Percentiles rank a stretch among this genome's conserved stretches.
Conservation (phyloP, 768 basidiomycete genomes). For the Lentinula detonsa region DNA sequence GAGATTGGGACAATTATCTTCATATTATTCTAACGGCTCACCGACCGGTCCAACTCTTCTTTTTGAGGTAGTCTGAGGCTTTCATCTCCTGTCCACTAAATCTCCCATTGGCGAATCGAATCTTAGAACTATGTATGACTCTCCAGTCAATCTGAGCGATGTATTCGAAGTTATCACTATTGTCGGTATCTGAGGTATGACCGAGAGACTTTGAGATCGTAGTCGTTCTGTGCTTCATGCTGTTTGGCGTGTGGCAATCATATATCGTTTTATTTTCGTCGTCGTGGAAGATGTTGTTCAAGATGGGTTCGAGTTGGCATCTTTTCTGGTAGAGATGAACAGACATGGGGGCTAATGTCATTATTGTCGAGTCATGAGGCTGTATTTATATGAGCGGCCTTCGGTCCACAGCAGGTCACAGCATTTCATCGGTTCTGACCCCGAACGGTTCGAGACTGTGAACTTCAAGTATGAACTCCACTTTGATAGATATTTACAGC, state of each 20-base stretch:
- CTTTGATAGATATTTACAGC: too few species aligned
- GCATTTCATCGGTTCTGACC: too few species aligned
- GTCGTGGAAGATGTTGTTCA: background rate
- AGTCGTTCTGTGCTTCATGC: background rate
- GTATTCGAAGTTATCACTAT: background rate
- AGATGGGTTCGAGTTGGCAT: conserved; percentile 8
- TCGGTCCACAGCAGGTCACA: too few species aligned
- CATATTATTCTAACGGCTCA: background rate
- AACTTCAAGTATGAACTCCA: too few species aligned
- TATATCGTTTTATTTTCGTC: background rate
- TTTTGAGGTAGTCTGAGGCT: conserved; percentile 20
- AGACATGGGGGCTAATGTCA: background rate
- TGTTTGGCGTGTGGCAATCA: background rate
- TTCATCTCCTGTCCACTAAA: conserved; percentile 13
- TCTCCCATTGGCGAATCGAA: conserved; percentile 19
- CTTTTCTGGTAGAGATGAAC: background rate
- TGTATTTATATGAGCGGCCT: too few species aligned
- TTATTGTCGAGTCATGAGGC: background rate
- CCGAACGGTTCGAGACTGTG: too few species aligned
- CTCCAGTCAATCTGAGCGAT: conserved; percentile 30
- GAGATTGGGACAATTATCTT: too few species aligned
- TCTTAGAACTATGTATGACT: conserved; percentile 19
- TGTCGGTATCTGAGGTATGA: background rate
- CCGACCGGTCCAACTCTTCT: conserved; percentile 16
- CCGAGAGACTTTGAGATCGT: background rate